Evolutionary conservation across 331 rosid species (phyloP).

Genomic region (Pyrus hybrid): DNA sequence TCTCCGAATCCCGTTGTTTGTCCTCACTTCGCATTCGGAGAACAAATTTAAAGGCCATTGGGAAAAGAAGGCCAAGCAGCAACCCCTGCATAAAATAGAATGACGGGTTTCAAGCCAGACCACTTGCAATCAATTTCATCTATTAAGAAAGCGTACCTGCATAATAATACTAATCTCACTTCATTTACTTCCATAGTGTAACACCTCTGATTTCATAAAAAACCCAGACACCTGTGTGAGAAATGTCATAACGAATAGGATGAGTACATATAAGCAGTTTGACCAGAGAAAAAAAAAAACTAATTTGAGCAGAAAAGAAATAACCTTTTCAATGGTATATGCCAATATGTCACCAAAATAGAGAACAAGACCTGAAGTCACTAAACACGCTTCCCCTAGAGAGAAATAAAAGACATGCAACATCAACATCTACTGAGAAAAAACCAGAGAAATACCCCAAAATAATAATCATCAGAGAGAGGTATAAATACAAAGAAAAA

Average conservation of each 20-base stretch:
- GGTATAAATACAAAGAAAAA: not conserved
- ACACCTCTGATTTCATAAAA: conserved; percentile 29
- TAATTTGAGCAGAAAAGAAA: conserved; percentile 2
- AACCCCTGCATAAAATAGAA: conserved; percentile 61
- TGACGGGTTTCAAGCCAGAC: conserved; percentile 15
- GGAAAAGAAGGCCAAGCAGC: conserved; percentile 79
- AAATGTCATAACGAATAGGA: conserved; percentile 15
- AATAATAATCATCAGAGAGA: not conserved
- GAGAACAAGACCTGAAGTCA: conserved; percentile 70
- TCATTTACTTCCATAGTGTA: conserved; percentile 47
- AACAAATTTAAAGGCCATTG: conserved; percentile 52
- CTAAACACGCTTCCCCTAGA: conserved; percentile 76
- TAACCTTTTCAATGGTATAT: conserved; percentile 53
- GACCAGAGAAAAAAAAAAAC: not conserved
- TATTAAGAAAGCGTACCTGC: conserved; percentile 54
- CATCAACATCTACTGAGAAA: conserved; percentile 8
- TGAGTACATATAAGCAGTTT: conserved; percentile 2
- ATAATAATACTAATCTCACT: conserved; percentile 72
- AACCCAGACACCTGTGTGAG: conserved; percentile 39
- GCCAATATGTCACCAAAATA: conserved; percentile 81
- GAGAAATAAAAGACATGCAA: not conserved
- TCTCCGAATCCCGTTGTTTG: conserved; percentile 41
- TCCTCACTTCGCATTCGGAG: conserved; percentile 48
- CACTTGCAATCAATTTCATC: conserved; percentile 17
- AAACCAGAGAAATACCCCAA: not conserved